Base-by-base conservation (phyloP, 495 filamentous ascomycete genomes). In the Clohesyomyces aquaticus region DNA sequence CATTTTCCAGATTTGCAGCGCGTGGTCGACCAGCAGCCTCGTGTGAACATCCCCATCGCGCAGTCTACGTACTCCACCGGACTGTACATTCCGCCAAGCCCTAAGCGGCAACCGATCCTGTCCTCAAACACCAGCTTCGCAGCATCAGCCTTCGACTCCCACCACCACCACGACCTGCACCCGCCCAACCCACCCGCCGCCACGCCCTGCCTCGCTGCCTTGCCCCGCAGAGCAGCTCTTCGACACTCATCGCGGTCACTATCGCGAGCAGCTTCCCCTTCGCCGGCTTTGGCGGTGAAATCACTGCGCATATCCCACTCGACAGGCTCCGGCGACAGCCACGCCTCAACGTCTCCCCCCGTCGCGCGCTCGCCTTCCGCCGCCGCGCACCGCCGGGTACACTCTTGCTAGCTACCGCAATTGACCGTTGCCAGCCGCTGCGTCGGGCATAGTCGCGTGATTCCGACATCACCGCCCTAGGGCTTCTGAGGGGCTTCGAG, bases 401-500 rank as follows among this genome's bases (percentile, higher is more conserved):
- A 48, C 61, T 45, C 54, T 38, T 49, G 18, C 38, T 59, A 16
- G 49, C 35, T 0, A 22, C 18, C 35, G 29, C 54, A 58, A 65
- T 66, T 70, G 56, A 66, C 50, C 52, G n/a, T 46, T 47, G 28
- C 57, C 19, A 22, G 35, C 54, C 46, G 35, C 25, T 59, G 51
- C 16, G 14, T 41, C 51, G 49, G 32, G 25, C 10, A 42, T 21
- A 35, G 67, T 70, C 62, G 67, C 67, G 62, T 62, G 67, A 53
- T 65, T 63, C 62, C 58, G 61, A n/a, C 51, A 58, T 42, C 63
- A 32, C 67, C 63, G 63, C 61, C 57, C 32, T 46, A 50, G 58
- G 19, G 41, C 67, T 46, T 63, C 62, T 66, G 62, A 70, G 56
- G 67, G 67, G 56, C 67, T 70, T 66, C 27, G 67, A 70, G 67